Percentiles rank a stretch among this genome's conserved stretches.
phyloP scores from a whole-genome alignment of 345 rosid genomes.

The Populus pruinosa region DNA sequence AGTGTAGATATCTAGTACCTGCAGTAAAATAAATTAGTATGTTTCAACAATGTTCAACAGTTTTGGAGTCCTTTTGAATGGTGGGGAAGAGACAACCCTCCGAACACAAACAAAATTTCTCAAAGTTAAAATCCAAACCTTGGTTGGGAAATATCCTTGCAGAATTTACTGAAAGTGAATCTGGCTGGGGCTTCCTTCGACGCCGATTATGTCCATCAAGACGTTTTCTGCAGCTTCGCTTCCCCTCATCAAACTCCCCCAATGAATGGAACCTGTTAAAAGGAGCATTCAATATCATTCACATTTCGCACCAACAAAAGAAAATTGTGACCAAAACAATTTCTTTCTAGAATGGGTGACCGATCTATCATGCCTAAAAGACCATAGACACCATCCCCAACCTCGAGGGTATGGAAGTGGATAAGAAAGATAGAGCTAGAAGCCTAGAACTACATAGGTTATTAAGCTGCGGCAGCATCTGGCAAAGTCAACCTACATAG shows the following conservation, averaged over 20 bases:
- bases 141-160: constrained; percentile 42
- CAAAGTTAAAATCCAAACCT: constrained; percentile 34
- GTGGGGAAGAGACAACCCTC: background rate
- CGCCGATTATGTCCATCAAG: constrained; percentile 80
- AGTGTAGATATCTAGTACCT: constrained; percentile 47
- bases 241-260: constrained; percentile 71
- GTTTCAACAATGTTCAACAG: background rate
- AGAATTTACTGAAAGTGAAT: constrained; percentile 36
- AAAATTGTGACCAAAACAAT: background rate
- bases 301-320: background rate
- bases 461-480: background rate
- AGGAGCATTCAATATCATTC: background rate
- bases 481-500: background rate
- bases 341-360: background rate
- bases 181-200: constrained; percentile 65
- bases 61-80: background rate
- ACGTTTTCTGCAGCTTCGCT: constrained; percentile 77
- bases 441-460: background rate
- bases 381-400: background rate
- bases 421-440: background rate
- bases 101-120: background rate
- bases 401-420: background rate
- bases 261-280: constrained; percentile 61
- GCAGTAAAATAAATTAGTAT: background rate
- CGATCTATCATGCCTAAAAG: background rate